A percentile compares a stretch with the other conserved stretches of the same genome.
Conservation (phyloP, 225 moss, liverwort and hornwort species). For the Marchantia polymorpha region DNA sequence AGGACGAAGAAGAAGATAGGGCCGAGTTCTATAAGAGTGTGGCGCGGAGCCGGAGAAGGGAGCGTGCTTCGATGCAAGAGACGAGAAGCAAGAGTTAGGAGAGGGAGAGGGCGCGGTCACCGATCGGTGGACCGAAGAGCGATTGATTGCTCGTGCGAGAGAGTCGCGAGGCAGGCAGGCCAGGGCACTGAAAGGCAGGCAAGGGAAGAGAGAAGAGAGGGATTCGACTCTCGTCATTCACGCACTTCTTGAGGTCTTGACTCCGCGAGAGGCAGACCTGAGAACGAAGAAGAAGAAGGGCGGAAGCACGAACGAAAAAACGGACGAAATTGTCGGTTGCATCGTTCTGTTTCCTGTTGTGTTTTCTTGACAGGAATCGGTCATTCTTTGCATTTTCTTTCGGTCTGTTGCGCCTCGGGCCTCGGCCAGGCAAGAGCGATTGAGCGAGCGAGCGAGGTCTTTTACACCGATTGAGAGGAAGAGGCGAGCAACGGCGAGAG, state of each 20-base stretch:
- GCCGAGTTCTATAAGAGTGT: constrained; percentile 10
- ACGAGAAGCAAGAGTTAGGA: constrained; percentile 3
- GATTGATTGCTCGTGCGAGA: constrained; percentile 5
- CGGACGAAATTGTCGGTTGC: neutral
- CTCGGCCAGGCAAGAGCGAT: neutral
- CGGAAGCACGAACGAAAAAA: constrained; percentile 2
- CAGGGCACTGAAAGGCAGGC: neutral
- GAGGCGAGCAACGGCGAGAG: neutral
- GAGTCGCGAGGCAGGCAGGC: no score
- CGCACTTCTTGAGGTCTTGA: constrained; percentile 5
- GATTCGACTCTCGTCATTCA: neutral
- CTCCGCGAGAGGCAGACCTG: neutral
- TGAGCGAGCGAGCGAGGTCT: neutral
- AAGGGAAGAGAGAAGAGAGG: neutral
- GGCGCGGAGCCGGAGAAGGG: neutral
- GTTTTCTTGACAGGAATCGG: neutral
- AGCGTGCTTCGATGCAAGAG: constrained; percentile 19
- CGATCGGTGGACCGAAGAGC: constrained; percentile 4
- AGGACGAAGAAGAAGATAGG: neutral
- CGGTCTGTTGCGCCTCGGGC: neutral
- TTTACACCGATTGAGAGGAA: neutral
- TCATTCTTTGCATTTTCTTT: no score
- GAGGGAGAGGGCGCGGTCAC: constrained; percentile 2
- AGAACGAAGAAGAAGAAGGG: neutral
- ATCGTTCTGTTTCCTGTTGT: neutral